Evolutionary conservation across 225 moss, liverwort and hornwort species (phyloP).

Genomic region (Rhytidiadelphus loreus): DNA sequence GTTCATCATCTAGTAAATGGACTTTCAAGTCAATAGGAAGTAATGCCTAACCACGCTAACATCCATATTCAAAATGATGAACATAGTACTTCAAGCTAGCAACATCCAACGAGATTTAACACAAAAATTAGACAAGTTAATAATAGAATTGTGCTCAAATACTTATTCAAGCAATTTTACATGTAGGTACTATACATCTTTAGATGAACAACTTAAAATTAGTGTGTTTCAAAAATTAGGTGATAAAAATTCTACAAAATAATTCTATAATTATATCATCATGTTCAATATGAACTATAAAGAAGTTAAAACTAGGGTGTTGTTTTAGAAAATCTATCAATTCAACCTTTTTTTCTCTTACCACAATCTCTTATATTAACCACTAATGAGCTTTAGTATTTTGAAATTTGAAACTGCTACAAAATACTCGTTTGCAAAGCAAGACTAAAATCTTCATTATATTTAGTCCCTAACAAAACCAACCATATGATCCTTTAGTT

Average conservation of each 20-base stretch:
- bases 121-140: background rate
- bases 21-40: background rate
- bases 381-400: accelerated
- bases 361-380: background rate
- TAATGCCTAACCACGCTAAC: background rate
- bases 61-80: background rate
- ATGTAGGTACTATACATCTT: no score
- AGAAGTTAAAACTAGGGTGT: background rate
- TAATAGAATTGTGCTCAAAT: background rate
- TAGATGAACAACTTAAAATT: background rate
- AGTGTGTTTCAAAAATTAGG: background rate
- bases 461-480: background rate
- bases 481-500: background rate
- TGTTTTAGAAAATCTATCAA: background rate
- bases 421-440: accelerated
- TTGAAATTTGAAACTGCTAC: background rate
- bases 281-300: background rate
- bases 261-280: background rate
- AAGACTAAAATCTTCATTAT: background rate
- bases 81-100: background rate
- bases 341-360: background rate
- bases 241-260: background rate
- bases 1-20: background rate
- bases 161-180: background rate
- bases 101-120: background rate